A percentile compares a stretch with the other conserved stretches of the same genome.
phyloP scores from a whole-genome alignment of 768 basidiomycete species.

The Xerocomus brunneocitrinus region DNA sequence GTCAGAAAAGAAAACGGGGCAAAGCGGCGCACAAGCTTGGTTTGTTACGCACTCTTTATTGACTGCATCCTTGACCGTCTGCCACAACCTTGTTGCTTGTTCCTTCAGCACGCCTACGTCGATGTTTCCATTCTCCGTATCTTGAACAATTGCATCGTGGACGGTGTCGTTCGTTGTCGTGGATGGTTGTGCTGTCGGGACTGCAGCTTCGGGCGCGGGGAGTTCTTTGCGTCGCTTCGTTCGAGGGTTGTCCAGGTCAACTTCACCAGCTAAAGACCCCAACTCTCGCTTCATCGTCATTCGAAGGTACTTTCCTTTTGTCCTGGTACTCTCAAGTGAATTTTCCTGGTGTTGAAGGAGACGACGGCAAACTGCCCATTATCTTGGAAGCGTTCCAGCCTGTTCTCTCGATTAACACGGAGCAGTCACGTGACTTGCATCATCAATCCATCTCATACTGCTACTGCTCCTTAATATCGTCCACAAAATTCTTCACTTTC shows the following conservation, averaged over 20 bases:
- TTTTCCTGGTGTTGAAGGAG: slow-evolving; percentile 23
- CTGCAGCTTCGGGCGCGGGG: slow-evolving; percentile 38
- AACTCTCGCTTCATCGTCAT: slow-evolving; percentile 53
- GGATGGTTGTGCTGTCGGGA: slow-evolving; percentile 28
- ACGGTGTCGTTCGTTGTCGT: slow-evolving; percentile 29
- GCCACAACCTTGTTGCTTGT: slow-evolving; percentile 70
- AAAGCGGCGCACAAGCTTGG: slow-evolving; percentile 35
- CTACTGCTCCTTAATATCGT: slow-evolving; percentile 15
- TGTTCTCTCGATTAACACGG: slow-evolving; percentile 16
- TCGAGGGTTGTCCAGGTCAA: slow-evolving; percentile 43
- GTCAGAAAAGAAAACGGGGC: slow-evolving; percentile 42
- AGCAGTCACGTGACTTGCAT: slow-evolving; percentile 27
- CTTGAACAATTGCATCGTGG: slow-evolving; percentile 18
- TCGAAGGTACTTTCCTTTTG: slow-evolving; percentile 13
- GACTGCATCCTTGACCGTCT: slow-evolving; percentile 74
- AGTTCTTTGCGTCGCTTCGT: slow-evolving; percentile 49
- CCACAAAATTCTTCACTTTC: slow-evolving; percentile 46
- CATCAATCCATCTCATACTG: background rate
- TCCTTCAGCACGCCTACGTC: slow-evolving; percentile 46
- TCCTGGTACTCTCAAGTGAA: slow-evolving; percentile 24
- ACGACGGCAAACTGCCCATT: slow-evolving; percentile 31
- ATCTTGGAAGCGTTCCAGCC: slow-evolving; percentile 28
- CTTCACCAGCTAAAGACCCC: slow-evolving; percentile 33
- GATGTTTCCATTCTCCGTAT: slow-evolving; percentile 18
- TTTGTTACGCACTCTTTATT: slow-evolving; percentile 80